These are phyloP conservation scores for Podila minutissima DNA, from an alignment of 192 early-diverging fungal species.

Conservation along the genomic window DNA sequence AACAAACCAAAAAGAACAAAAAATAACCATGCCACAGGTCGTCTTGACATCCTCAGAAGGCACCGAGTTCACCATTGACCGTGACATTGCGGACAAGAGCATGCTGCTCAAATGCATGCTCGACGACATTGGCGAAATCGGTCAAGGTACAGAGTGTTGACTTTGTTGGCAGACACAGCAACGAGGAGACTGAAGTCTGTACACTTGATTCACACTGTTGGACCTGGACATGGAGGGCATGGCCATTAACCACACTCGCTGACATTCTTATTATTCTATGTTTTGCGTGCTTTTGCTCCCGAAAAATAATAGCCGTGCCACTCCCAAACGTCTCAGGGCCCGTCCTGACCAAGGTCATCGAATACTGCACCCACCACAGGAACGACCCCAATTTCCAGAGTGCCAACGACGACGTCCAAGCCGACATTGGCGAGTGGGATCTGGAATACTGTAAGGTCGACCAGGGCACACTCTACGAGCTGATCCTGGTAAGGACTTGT, in stretches of 20 bases:
- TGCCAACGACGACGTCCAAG: slow-evolving; percentile 69
- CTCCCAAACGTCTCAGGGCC: slow-evolving; percentile 92
- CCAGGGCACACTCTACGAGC: slow-evolving; percentile 93
- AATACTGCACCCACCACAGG: slow-evolving; percentile 90
- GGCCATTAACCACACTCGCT: too few relatives aligned
- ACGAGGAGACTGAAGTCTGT: background rate
- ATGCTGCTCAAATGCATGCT: slow-evolving; percentile 83
- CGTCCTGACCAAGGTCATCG: slow-evolving; percentile 87
- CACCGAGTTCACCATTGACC: slow-evolving; percentile 67
- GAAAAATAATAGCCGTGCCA: slow-evolving; percentile 71
- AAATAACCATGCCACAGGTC: slow-evolving; percentile 34
- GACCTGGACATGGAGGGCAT: too few relatives aligned
- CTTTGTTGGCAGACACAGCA: background rate
- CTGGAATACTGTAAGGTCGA: slow-evolving; percentile 91
- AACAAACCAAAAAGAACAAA: background rate
- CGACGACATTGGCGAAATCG: slow-evolving; percentile 77
- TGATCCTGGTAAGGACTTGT: slow-evolving; percentile 72
- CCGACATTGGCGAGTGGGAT: slow-evolving; percentile 91
- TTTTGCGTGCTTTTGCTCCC: background rate
- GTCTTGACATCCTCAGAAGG: slow-evolving; percentile 59
- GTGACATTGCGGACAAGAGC: slow-evolving; percentile 73
- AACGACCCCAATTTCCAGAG: slow-evolving; percentile 59
- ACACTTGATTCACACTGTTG: too few relatives aligned
- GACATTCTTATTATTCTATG: background rate
- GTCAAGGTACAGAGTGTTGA: slow-evolving; percentile 23